These are phyloP conservation scores for Liriodendron chinense DNA, from an alignment of 164 flowering plant species.

Conservation along the genomic window DNA sequence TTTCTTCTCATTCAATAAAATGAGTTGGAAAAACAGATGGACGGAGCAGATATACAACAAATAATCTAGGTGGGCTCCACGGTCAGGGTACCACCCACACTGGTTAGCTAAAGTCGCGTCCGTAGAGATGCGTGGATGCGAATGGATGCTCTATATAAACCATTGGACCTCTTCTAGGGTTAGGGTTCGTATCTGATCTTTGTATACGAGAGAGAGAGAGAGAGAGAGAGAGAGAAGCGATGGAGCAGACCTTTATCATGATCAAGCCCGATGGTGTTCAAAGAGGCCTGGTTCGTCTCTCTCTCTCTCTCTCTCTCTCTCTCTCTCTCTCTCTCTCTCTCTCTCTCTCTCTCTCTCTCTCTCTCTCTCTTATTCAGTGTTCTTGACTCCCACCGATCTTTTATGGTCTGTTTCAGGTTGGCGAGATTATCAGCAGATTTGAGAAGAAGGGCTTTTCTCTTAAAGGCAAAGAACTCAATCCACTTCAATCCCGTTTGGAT, in stretches of 20 bases:
- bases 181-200: constrained; percentile 1
- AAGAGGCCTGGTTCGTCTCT: constrained; percentile 49
- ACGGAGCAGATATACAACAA: too few relatives aligned
- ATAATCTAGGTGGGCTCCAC: too few relatives aligned
- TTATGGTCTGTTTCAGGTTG: constrained; percentile 46
- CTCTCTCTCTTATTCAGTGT: not conserved
- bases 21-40: too few relatives aligned
- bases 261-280: constrained; percentile 87
- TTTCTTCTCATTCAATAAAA: too few relatives aligned
- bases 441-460: constrained; percentile 85
- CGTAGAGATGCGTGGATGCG: not conserved
- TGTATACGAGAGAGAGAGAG: not conserved
- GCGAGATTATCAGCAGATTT: constrained; percentile 78
- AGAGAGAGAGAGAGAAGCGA: constrained; percentile 10
- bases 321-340: not conserved
- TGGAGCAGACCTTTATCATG: constrained; percentile 78
- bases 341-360: not conserved
- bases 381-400: not conserved
- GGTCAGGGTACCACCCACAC: too few relatives aligned
- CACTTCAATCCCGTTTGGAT: not conserved
- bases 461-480: constrained; percentile 45
- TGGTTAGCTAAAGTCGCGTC: not conserved
- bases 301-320: not conserved
- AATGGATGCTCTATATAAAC: not conserved
- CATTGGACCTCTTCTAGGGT: not conserved